Conservation (phyloP, 2,329 filamentous ascomycete genomes). For the Alternaria arbusti region DNA sequence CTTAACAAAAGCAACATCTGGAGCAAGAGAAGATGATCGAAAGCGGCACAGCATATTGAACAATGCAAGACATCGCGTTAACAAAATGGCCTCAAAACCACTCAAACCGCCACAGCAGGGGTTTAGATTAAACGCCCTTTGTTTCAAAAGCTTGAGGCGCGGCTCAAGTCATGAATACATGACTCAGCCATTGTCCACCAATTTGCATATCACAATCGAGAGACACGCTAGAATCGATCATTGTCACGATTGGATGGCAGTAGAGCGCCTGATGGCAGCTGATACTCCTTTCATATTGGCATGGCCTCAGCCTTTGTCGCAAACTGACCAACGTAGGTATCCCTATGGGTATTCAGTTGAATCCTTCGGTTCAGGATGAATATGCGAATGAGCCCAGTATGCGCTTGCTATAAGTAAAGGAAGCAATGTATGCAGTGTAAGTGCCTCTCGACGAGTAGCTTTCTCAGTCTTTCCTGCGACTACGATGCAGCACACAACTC, state of each 20-base stretch:
- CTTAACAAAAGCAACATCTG: not conserved
- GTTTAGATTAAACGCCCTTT: not conserved
- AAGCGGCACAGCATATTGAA: not conserved
- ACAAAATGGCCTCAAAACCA: not conserved
- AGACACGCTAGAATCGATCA: not conserved
- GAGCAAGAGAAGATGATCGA: not conserved
- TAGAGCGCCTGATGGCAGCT: not conserved
- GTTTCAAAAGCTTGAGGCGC: not conserved
- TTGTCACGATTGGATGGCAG: not conserved
- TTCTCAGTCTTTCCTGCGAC: not conserved
- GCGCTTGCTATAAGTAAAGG: not conserved
- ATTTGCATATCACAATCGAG: not conserved
- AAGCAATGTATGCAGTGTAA: not conserved
- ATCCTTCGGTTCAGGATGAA: not conserved
- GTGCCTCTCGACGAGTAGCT: not conserved
- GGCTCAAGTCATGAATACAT: not conserved
- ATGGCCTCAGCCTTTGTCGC: not conserved
- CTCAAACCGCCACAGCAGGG: slow-evolving; percentile 5
- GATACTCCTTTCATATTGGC: not conserved
- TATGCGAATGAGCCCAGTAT: not conserved
- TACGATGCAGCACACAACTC: not conserved
- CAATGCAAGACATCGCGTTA: not conserved
- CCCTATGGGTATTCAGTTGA: not conserved
- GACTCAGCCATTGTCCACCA: not conserved
- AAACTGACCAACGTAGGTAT: not conserved